phyloP scores from a whole-genome alignment of 768 basidiomycete species.

The Leccinum subtestaceum region DNA sequence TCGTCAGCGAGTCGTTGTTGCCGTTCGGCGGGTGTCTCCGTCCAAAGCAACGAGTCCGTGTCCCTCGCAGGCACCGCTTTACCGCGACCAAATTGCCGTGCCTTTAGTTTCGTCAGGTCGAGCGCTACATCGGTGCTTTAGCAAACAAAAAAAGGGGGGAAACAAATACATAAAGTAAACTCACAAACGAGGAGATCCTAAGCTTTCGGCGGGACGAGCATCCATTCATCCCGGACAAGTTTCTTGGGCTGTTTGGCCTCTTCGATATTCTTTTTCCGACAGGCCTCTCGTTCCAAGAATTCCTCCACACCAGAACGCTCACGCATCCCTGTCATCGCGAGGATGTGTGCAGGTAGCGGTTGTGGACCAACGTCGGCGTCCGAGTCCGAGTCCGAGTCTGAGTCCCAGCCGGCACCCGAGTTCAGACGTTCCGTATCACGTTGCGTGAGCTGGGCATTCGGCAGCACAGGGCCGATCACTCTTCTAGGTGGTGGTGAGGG shows the following conservation, averaged over 20 bases:
- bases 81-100: conserved; percentile 75
- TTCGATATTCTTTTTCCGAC: conserved; percentile 68
- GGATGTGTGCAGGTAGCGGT: conserved; percentile 53
- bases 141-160: background rate
- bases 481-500: conserved; percentile 27
- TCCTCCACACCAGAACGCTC: conserved; percentile 69
- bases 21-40: conserved; percentile 92
- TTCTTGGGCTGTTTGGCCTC: conserved; percentile 79
- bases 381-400: conserved; percentile 62
- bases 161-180: conserved; percentile 28
- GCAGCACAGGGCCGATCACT: conserved; percentile 54
- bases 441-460: conserved; percentile 29
- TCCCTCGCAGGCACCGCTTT: conserved; percentile 38
- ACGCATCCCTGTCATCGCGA: conserved; percentile 25
- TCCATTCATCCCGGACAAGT: conserved; percentile 91
- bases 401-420: conserved; percentile 48
- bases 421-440: conserved; percentile 7
- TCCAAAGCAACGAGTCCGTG: conserved; percentile 79
- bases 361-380: conserved; percentile 85
- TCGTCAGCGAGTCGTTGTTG: conserved; percentile 93
- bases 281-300: conserved; percentile 84
- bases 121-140: conserved; percentile 48
- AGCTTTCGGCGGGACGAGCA: conserved; percentile 88
- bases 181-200: conserved; percentile 76
- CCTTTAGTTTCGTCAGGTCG: conserved; percentile 81